These are phyloP conservation scores for Andrographis paniculata DNA, from an alignment of 305 asterid species.

Conservation along the genomic window DNA sequence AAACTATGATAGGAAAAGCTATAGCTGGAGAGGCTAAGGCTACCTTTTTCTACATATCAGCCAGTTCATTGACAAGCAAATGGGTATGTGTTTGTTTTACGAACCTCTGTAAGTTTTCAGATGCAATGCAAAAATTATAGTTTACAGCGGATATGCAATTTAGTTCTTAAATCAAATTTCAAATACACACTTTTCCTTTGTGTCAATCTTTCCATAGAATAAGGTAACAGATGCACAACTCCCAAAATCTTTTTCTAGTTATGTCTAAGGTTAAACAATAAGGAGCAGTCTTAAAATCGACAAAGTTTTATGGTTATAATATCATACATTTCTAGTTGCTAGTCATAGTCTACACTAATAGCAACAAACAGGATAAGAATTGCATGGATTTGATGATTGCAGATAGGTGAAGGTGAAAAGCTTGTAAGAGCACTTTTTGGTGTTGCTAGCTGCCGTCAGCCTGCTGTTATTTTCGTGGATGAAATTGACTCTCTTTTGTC, in stretches of 20 bases:
- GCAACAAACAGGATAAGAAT: not conserved
- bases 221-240: conserved; percentile 1
- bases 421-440: conserved; percentile 98
- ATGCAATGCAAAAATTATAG: conserved; percentile 4
- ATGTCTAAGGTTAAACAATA: conserved; percentile 3
- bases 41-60: conserved; percentile 96
- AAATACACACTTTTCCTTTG: no score
- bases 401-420: conserved; percentile 99
- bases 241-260: conserved; percentile 3
- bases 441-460: conserved; percentile 96
- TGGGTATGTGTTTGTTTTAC: conserved; percentile 51
- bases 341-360: not conserved
- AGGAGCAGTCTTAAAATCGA: conserved; percentile 6
- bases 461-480: conserved; percentile 95
- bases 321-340: conserved; percentile 4
- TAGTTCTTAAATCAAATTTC: conserved; percentile 11
- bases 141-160: conserved; percentile 1
- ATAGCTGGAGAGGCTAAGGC: conserved; percentile 99
- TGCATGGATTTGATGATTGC: conserved; percentile 24
- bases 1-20: conserved; percentile 99
- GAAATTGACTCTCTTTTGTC: conserved; percentile 96
- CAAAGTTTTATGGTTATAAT: conserved; percentile 4
- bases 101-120: conserved; percentile 12
- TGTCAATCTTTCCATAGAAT: no score
- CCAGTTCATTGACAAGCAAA: conserved; percentile 97